A percentile compares a stretch with the other conserved stretches of the same genome.
These are phyloP conservation scores for Rossbeevera mucosa DNA, from an alignment of 768 basidiomycete species.

Conservation along the genomic window DNA sequence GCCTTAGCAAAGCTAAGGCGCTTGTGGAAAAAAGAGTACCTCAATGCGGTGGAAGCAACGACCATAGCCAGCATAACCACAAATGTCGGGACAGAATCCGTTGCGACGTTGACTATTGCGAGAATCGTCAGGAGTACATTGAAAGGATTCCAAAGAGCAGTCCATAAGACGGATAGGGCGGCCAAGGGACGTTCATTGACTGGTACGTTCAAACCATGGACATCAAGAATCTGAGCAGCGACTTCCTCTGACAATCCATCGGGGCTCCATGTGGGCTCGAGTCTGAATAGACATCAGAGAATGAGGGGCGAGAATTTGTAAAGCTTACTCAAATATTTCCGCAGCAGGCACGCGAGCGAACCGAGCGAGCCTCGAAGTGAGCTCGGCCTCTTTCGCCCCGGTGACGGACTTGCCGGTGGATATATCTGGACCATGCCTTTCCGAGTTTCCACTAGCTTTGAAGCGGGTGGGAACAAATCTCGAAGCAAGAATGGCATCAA, in stretches of 20 bases:
- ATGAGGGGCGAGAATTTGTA: background rate
- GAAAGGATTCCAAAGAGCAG: conserved; percentile 34
- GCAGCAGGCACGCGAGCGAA: conserved; percentile 23
- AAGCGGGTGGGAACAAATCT: conserved; percentile 22
- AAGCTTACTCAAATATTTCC: conserved; percentile 23
- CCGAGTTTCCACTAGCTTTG: conserved; percentile 6
- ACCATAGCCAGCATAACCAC: conserved; percentile 35
- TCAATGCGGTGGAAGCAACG: conserved; percentile 31
- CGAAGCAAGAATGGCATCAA: conserved; percentile 18
- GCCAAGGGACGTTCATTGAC: conserved; percentile 31
- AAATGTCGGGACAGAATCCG: conserved; percentile 31
- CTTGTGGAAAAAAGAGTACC: conserved; percentile 10
- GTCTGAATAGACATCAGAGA: conserved; percentile 12
- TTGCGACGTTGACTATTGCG: conserved; percentile 31
- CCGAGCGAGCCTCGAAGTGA: conserved; percentile 22
- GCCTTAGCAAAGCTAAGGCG: background rate
- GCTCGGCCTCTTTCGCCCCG: conserved; percentile 18
- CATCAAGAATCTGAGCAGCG: conserved; percentile 15
- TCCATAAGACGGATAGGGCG: conserved; percentile 26
- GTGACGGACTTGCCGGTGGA: conserved; percentile 4
- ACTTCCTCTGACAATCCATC: conserved; percentile 22
- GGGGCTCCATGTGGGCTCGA: conserved; percentile 25
- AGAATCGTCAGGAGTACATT: conserved; percentile 31
- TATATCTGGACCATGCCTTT: conserved; percentile 26
- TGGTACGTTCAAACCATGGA: conserved; percentile 26